These are phyloP conservation scores for Phalaenopsis aphrodite DNA, from an alignment of 106 monocot genomes.

Conservation along the genomic window DNA sequence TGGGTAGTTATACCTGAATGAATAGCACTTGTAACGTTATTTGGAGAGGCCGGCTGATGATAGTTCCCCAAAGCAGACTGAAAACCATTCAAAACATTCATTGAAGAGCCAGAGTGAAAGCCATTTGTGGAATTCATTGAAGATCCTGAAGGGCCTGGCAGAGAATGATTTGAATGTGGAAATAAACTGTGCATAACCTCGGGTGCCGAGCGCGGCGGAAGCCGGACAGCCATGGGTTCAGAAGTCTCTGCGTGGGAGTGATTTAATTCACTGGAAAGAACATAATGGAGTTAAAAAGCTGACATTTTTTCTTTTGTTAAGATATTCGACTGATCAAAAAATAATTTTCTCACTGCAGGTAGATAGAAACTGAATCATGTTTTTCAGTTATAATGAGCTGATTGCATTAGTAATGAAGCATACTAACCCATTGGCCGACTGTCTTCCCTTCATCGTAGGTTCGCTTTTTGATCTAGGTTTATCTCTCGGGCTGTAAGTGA, in stretches of 20 bases:
- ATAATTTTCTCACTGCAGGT: no score
- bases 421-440: conserved; percentile 34
- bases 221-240: conserved; percentile 16
- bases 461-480: conserved; percentile 27
- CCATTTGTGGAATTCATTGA: neutral
- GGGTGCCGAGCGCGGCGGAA: conserved; percentile 19
- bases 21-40: neutral
- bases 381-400: no score
- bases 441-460: conserved; percentile 28
- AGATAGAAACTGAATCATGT: no score
- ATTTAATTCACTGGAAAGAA: conserved; percentile 15
- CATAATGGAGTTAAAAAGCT: neutral
- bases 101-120: conserved; percentile 9
- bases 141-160: conserved; percentile 8
- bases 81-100: neutral
- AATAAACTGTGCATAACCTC: conserved; percentile 26
- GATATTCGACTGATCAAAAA: no score
- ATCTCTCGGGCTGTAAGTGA: conserved; percentile 26
- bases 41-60: conserved; percentile 1
- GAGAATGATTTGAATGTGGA: conserved; percentile 13
- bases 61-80: conserved; percentile 6
- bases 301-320: no score
- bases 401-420: neutral
- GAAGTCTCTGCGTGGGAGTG: conserved; percentile 27
- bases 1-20: neutral